Base-by-base conservation (phyloP, 495 filamentous ascomycete species). In the Penicillium nucicola region DNA sequence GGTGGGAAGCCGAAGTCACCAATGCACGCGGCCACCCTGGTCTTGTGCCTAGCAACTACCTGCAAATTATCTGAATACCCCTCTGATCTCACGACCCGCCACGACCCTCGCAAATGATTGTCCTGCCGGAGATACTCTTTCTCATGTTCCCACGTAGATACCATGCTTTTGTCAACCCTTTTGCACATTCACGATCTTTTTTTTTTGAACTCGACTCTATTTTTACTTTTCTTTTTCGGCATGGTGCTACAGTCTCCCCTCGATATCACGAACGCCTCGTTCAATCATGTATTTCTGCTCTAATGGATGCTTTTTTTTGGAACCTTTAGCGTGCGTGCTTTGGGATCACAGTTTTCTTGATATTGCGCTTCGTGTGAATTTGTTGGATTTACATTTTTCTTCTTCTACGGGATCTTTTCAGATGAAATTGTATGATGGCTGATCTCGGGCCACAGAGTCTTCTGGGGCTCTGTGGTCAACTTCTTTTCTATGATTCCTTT, bases 1-100 rank as follows among this genome's bases (percentile, higher is more conserved):
- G 95, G 95, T 99, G 95, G 95, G 93, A 97, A 75, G 93, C 95
- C 12, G 92, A 97, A 70, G 81, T 96, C 45, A 88, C 90, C 42
- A 88, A 88, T 0, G 83, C 82, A 57, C 84, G 84, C 20, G 78
- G 82, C 15, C 78, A 84, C 57, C 74, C 87, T 10, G 95, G 95
- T 19, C 75, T 99, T 61, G 95, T 97, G 44, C 95, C 95, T 18
- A 96, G 92, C 70, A 99, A 99, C 69, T 99, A 99, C 62, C 71
- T 99, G 64, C 90, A 95, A 72, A 72, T 74, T 45, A 69, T 75
- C 47, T 77, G 67, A 60, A 57, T 58, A 55, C 51, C 55, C 50
- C 43, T 18, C 18, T 12, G 28, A 41, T 53, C 30, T 67, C 45
- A 68, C 60, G 66, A 69, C 57, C 60, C 55, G 50, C 52, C 50